A percentile compares a stretch with the other conserved stretches of the same genome.
Conservation (phyloP, 2,329 filamentous ascomycete species). For the Aspergillus melleus region DNA sequence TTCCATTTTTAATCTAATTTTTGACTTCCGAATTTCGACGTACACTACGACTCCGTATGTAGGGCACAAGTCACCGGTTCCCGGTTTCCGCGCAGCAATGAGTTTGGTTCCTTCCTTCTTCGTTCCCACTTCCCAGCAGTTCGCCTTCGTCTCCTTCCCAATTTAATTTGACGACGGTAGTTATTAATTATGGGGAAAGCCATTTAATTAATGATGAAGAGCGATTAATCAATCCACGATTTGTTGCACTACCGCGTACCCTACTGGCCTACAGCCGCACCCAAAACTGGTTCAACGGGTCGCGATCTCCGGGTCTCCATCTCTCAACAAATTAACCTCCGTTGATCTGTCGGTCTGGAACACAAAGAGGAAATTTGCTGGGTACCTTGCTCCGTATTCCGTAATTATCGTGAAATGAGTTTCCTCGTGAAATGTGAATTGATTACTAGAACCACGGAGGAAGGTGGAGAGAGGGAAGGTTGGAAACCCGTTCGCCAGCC, state of each 20-base stretch:
- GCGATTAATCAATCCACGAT: too few relatives aligned
- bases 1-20: too few relatives aligned
- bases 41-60: too few relatives aligned
- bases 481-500: too few relatives aligned
- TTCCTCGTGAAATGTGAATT: too few relatives aligned
- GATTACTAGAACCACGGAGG: background rate
- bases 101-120: background rate
- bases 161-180: background rate
- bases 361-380: background rate
- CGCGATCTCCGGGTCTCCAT: conserved; percentile 7
- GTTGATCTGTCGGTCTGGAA: conserved; percentile 22
- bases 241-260: background rate
- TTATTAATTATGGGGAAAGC: background rate
- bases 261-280: too few relatives aligned
- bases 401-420: too few relatives aligned
- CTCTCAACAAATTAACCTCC: conserved; percentile 15
- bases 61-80: too few relatives aligned
- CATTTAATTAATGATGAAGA: background rate
- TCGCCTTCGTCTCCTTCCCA: background rate
- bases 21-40: too few relatives aligned
- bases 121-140: background rate
- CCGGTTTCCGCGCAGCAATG: too few relatives aligned
- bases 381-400: background rate
- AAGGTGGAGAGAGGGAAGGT: background rate
- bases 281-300: background rate